Evolutionary conservation across 2,329 filamentous ascomycete genomes (phyloP).

Genomic region (Proliferodiscus dingleyae): DNA sequence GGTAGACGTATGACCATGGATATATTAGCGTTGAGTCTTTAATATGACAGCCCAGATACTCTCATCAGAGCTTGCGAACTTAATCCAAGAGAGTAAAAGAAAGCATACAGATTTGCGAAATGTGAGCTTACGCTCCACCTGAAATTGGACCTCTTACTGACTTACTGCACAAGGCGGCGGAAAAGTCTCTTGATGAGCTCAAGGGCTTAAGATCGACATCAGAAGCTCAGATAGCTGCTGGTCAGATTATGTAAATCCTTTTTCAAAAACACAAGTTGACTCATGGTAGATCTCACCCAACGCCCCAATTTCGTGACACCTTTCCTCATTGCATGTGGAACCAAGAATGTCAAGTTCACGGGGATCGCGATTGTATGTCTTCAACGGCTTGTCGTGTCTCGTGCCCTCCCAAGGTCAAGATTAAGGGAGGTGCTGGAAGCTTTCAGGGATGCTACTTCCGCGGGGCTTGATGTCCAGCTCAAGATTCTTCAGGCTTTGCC

Average conservation of each 20-base stretch:
- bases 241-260: constrained; percentile 18
- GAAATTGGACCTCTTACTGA: constrained; percentile 15
- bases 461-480: constrained; percentile 82
- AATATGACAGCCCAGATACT: constrained; percentile 87
- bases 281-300: constrained; percentile 67
- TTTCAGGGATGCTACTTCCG: constrained; percentile 76
- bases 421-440: constrained; percentile 85
- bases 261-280: constrained; percentile 4
- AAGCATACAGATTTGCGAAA: constrained; percentile 87
- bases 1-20: constrained; percentile 17
- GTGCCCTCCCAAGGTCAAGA: constrained; percentile 71
- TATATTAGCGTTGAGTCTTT: constrained; percentile 13
- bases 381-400: constrained; percentile 79
- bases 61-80: constrained; percentile 78
- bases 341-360: constrained; percentile 86
- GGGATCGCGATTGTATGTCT: constrained; percentile 83
- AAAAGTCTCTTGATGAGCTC: constrained; percentile 88
- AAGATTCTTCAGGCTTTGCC: constrained; percentile 93
- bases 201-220: constrained; percentile 69
- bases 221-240: constrained; percentile 51
- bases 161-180: constrained; percentile 63
- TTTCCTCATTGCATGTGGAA: constrained; percentile 88
- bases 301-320: constrained; percentile 83
- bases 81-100: constrained; percentile 92
- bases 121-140: constrained; percentile 42